phyloP scores from a whole-genome alignment of 176 grass and related monocot genomes.

The Pontederia paniculata region DNA sequence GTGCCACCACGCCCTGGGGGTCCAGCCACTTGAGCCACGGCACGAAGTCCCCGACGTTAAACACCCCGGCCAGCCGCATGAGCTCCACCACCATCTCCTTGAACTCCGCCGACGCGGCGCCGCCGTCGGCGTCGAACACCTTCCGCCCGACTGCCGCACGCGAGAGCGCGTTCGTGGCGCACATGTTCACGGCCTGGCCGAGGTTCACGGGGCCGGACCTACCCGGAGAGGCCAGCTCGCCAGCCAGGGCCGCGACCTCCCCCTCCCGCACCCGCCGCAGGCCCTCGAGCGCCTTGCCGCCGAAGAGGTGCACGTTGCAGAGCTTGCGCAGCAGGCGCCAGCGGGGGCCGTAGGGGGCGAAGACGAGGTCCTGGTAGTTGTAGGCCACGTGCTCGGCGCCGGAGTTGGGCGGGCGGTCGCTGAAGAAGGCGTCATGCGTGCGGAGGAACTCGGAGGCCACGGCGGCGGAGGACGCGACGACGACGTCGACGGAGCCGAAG shows the following conservation, averaged over 20 bases:
- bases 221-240: background rate
- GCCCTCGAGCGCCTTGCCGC: conserved; percentile 35
- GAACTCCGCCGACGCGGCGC: background rate
- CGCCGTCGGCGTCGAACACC: conserved; percentile 20
- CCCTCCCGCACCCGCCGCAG: conserved; percentile 26
- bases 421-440: conserved; percentile 45
- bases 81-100: conserved; percentile 13
- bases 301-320: conserved; percentile 50
- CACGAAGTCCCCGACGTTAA: conserved; percentile 8
- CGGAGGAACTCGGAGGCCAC: conserved; percentile 48
- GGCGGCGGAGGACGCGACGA: conserved; percentile 34
- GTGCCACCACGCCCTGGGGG: background rate
- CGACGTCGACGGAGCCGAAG: conserved; percentile 37
- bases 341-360: conserved; percentile 51
- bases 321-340: conserved; percentile 58
- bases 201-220: conserved; percentile 4
- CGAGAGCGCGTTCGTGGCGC: conserved; percentile 42
- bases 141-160: conserved; percentile 35
- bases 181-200: conserved; percentile 34
- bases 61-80: conserved; percentile 1
- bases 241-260: conserved; percentile 34
- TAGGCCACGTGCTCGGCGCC: conserved; percentile 57
- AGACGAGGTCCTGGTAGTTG: conserved; percentile 71
- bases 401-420: conserved; percentile 44
- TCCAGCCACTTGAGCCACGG: conserved; percentile 4